Conservation (phyloP, 495 filamentous ascomycete species). For the Aspergillus haitiensis region DNA sequence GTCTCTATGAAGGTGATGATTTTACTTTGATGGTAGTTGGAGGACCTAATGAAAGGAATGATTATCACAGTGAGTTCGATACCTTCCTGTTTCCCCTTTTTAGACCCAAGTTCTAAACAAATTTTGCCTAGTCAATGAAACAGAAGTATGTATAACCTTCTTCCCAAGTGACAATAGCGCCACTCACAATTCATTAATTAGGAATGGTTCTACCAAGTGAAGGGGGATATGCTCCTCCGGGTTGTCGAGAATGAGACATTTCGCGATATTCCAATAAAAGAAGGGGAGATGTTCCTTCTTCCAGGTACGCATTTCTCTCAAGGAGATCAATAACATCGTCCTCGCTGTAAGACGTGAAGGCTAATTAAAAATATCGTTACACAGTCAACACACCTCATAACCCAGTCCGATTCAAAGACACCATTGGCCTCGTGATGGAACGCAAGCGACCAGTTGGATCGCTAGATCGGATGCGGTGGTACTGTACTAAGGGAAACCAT, state of each 20-base stretch:
- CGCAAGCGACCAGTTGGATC: conserved; percentile 65
- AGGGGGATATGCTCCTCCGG: conserved; percentile 80
- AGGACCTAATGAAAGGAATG: conserved; percentile 25
- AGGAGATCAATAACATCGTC: too few species aligned
- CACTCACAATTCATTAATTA: conserved; percentile 59
- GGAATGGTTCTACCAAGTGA: conserved; percentile 90
- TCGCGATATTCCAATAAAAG: conserved; percentile 72
- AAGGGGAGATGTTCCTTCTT: conserved; percentile 87
- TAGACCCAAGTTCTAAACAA: background rate
- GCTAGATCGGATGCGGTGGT: conserved; percentile 78
- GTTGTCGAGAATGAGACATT: conserved; percentile 65
- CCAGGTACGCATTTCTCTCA: conserved; percentile 38
- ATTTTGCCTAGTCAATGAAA: background rate
- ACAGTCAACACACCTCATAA: conserved; percentile 73
- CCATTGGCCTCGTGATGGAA: conserved; percentile 75
- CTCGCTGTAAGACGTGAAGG: too few species aligned
- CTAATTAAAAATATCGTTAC: background rate
- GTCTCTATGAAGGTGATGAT: conserved; percentile 63
- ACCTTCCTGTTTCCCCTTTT: background rate
- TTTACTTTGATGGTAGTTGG: conserved; percentile 28
- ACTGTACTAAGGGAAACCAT: conserved; percentile 58
- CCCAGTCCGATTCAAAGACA: conserved; percentile 54
- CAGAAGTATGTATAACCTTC: background rate
- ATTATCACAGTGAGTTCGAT: conserved; percentile 23
- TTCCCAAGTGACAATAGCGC: background rate